phyloP scores from a whole-genome alignment of 2,329 filamentous ascomycete species.

The Atkinsonella texensis region DNA sequence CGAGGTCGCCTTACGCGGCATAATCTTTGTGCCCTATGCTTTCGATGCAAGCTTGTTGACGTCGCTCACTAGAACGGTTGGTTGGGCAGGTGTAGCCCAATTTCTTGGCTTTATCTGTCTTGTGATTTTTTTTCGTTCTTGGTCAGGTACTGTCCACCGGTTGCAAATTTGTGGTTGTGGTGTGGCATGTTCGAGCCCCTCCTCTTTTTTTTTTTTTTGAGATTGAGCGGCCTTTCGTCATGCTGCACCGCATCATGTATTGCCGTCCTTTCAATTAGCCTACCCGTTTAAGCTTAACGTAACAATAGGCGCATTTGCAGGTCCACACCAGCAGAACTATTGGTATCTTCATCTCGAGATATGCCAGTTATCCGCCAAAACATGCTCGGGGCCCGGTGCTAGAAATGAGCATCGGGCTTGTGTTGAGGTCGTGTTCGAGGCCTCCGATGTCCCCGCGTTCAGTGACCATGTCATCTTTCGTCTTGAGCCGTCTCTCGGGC shows the following conservation, averaged over 20 bases:
- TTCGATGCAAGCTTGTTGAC: not conserved
- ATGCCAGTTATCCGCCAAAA: conserved; percentile 17
- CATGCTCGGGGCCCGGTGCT: conserved; percentile 15
- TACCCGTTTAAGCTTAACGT: not conserved
- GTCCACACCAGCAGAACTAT: conserved; percentile 16
- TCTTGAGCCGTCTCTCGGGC: conserved; percentile 25
- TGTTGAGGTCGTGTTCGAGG: not conserved
- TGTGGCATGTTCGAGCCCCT: not conserved
- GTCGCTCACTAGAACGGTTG: not conserved
- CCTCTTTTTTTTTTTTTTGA: too few species aligned
- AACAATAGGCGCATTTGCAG: conserved; percentile 10
- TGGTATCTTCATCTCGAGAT: conserved; percentile 17
- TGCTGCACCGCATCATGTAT: not conserved
- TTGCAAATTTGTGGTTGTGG: not conserved
- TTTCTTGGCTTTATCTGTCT: not conserved
- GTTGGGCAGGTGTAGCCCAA: not conserved
- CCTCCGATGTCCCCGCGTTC: not conserved
- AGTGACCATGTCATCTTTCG: conserved; percentile 1
- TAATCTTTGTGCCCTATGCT: not conserved
- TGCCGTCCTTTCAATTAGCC: not conserved
- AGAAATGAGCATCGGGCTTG: conserved; percentile 11
- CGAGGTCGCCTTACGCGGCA: not conserved
- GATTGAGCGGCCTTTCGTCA: too few species aligned
- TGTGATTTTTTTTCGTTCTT: not conserved
- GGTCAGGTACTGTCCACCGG: not conserved